These are phyloP conservation scores for Suillus luteus DNA, from an alignment of 768 basidiomycete species.

Conservation along the genomic window DNA sequence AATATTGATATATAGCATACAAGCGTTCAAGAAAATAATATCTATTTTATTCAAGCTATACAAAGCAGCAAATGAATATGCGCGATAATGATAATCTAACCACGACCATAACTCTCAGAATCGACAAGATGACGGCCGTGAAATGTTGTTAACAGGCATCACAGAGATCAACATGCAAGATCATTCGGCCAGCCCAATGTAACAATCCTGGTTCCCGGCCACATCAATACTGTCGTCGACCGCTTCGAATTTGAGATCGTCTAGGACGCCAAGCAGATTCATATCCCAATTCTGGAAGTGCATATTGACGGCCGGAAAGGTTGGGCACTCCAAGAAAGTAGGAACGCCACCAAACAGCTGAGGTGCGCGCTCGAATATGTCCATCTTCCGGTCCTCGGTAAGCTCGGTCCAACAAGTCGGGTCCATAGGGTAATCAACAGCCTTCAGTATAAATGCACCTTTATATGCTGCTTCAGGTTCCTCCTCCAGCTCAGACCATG, in stretches of 20 bases:
- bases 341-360: background rate
- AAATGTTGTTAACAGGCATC: background rate
- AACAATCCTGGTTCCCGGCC: background rate
- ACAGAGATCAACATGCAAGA: background rate
- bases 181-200: background rate
- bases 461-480: slow-evolving; percentile 22
- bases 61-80: slow-evolving; percentile 11
- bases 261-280: slow-evolving; percentile 18
- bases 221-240: background rate
- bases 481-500: background rate
- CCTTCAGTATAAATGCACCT: slow-evolving; percentile 27
- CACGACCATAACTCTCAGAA: background rate
- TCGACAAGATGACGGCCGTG: background rate
- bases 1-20: too few relatives aligned
- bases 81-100: background rate
- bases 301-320: slow-evolving; percentile 17
- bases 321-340: slow-evolving; percentile 10
- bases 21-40: background rate
- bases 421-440: background rate
- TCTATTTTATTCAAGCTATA: slow-evolving; percentile 7
- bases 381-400: slow-evolving; percentile 11
- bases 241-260: slow-evolving; percentile 9
- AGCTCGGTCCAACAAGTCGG: slow-evolving; percentile 13
- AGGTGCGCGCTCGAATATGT: slow-evolving; percentile 12
- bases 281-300: slow-evolving; percentile 25